Conservation (phyloP, 2,329 filamentous ascomycete species). For the Fusarium torulosum region DNA sequence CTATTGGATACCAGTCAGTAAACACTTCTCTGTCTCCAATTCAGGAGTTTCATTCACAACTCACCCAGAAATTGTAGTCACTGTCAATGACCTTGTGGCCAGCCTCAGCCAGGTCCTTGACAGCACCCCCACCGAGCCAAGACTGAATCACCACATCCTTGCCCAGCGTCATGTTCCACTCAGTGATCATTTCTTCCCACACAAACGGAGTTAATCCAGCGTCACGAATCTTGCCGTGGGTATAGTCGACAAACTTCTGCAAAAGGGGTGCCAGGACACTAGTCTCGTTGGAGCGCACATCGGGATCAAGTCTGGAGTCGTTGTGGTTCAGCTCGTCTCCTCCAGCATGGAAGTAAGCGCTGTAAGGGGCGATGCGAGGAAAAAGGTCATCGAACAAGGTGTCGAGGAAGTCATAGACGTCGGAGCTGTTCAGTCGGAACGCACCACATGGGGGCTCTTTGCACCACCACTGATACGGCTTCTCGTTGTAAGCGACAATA, state of each 20-base stretch:
- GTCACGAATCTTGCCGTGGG: constrained; percentile 73
- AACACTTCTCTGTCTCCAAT: not conserved
- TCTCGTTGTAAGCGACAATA: constrained; percentile 67
- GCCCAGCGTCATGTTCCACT: constrained; percentile 81
- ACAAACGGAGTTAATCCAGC: constrained; percentile 79
- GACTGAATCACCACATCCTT: constrained; percentile 81
- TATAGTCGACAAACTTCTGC: constrained; percentile 80
- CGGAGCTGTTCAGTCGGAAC: constrained; percentile 80
- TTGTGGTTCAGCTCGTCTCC: constrained; percentile 89
- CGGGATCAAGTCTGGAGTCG: constrained; percentile 74
- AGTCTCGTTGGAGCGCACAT: constrained; percentile 74
- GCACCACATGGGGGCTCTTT: constrained; percentile 75
- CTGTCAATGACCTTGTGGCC: constrained; percentile 81
- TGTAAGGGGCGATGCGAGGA: constrained; percentile 76
- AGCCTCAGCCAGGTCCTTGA: constrained; percentile 68
- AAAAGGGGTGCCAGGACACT: constrained; percentile 78
- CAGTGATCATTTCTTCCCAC: constrained; percentile 88
- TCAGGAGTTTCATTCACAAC: constrained; percentile 41
- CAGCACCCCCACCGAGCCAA: constrained; percentile 76
- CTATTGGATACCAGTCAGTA: constrained; percentile 55
- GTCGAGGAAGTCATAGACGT: constrained; percentile 78
- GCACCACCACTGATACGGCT: constrained; percentile 71
- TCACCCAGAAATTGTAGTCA: constrained; percentile 82
- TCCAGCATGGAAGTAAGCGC: constrained; percentile 85
- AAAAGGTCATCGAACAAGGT: constrained; percentile 81